phyloP scores from a whole-genome alignment of 2,329 filamentous ascomycete species.

The Aspergillus niger region DNA sequence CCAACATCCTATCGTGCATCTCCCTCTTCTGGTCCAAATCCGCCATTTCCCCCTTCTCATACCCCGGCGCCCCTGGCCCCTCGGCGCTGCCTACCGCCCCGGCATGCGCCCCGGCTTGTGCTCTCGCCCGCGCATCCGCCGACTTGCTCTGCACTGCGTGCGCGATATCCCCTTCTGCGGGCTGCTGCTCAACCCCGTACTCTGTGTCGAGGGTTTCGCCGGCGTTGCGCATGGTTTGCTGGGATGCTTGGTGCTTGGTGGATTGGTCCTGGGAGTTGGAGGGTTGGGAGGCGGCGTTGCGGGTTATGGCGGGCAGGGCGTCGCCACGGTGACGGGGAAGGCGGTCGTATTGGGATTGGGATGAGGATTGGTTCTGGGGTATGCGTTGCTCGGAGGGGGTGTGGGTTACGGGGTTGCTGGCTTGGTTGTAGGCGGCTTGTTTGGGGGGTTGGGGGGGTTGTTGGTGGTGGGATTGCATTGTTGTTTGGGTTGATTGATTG shows the following conservation, averaged over 20 bases:
- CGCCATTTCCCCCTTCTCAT: constrained; percentile 36
- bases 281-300: constrained; percentile 30
- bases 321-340: constrained; percentile 28
- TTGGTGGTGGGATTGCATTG: constrained; percentile 23
- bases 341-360: not conserved
- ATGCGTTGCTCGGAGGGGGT: constrained; percentile 30
- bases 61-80: constrained; percentile 33
- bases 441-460: constrained; percentile 38
- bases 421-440: constrained; percentile 36
- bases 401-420: constrained; percentile 37
- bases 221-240: constrained; percentile 19
- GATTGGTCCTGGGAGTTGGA: constrained; percentile 29
- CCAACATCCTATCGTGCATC: constrained; percentile 37
- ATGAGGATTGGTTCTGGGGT: not conserved
- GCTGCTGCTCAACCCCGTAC: constrained; percentile 42
- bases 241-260: constrained; percentile 20
- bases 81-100: constrained; percentile 35
- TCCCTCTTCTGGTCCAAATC: constrained; percentile 38
- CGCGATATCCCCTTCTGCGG: constrained; percentile 38
- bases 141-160: constrained; percentile 31
- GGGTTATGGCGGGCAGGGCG: constrained; percentile 27
- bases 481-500: not conserved
- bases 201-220: constrained; percentile 32
- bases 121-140: constrained; percentile 21
- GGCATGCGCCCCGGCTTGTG: constrained; percentile 39